Evolutionary conservation across 1,284 basidiomycete species (phyloP), one percentile per base, ranked within the genome.

Genomic region (Cryptococcus floricola): DNA sequence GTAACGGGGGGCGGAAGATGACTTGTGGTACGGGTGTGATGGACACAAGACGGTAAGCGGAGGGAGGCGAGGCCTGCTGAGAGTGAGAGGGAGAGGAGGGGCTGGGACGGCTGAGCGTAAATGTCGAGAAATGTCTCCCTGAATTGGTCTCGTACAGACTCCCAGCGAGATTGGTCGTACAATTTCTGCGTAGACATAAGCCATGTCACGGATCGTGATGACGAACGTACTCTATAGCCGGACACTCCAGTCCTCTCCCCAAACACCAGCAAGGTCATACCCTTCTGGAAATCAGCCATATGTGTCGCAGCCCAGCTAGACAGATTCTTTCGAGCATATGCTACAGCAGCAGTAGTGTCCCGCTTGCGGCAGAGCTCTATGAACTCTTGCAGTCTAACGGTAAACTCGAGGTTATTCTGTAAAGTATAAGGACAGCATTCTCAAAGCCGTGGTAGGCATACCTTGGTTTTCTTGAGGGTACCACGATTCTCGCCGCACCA

Each of bases 401-500:
- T 89, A 74, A 98, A 97, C 78, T 99, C 96, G 45, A 99, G 83
- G 14, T 91, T 87, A 76, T 88, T 93, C 90, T 95, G 76, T n/a
- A 9, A 7, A 13, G 8, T 13, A n/a, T 42, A 13, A n/a, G 41
- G 7, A n/a, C 41, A 42, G 41, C 9, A 7, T 8, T n/a, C 19
- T 42, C 10, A 9, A 25, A 12, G 16, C 43, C 23, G n/a, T 10
- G 25, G 18, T 39, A 27, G 31, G 69, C 81, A 61, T 56, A 87
- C 92, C 81, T 90, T 92, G 68, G 87, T 84, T 80, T 97, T 98
- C 57, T 91, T 86, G 54, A 98, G 81, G 8, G 89, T 87, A 31
- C 85, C 84, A 74, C 95, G 90, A 78, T 99, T 97, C 81, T 99
- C 96, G 57, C 85, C 91, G 67, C 94, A 98, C 95, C 95, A 99